These are phyloP conservation scores for Obba rivulosa DNA, from an alignment of 768 basidiomycete genomes.

Conservation along the genomic window DNA sequence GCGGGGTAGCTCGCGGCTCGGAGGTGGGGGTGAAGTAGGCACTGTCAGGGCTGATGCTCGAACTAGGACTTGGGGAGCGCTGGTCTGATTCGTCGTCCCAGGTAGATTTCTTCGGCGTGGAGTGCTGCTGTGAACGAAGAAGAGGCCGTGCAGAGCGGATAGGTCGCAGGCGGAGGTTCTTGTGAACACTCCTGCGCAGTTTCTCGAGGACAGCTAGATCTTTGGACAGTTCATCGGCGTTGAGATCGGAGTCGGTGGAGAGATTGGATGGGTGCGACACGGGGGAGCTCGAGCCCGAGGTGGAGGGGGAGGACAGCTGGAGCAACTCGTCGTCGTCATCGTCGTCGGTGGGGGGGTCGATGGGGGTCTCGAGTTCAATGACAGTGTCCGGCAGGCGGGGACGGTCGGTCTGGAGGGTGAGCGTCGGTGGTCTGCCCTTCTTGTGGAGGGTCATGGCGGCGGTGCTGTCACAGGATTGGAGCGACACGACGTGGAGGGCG, in stretches of 20 bases:
- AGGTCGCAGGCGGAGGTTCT: conserved; percentile 74
- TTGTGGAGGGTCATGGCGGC: conserved; percentile 23
- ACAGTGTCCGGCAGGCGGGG: conserved; percentile 23
- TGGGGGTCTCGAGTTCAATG: conserved; percentile 28
- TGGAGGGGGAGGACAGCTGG: conserved; percentile 25
- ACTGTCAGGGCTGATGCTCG: conserved; percentile 32
- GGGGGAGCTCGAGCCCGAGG: conserved; percentile 24
- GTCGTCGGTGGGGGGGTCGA: conserved; percentile 27
- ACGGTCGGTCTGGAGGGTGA: conserved; percentile 32
- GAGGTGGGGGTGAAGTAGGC: conserved; percentile 52
- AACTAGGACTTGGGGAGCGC: conserved; percentile 41
- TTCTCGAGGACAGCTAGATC: conserved; percentile 65
- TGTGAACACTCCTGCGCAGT: conserved; percentile 65
- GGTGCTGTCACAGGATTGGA: too few relatives aligned
- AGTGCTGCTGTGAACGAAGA: conserved; percentile 14
- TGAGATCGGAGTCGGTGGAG: conserved; percentile 21
- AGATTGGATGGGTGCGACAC: conserved; percentile 16
- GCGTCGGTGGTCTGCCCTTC: conserved; percentile 47
- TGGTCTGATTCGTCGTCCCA: conserved; percentile 27
- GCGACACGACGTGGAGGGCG: background rate
- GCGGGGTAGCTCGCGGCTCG: conserved; percentile 24
- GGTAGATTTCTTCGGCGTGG: conserved; percentile 18
- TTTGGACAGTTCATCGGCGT: conserved; percentile 56
- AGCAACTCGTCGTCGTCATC: conserved; percentile 28
- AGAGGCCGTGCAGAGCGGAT: conserved; percentile 46